A percentile compares a stretch with the other conserved stretches of the same genome.
Conservation (phyloP, 192 early-diverging fungal species). For the Radiomyces spectabilis region DNA sequence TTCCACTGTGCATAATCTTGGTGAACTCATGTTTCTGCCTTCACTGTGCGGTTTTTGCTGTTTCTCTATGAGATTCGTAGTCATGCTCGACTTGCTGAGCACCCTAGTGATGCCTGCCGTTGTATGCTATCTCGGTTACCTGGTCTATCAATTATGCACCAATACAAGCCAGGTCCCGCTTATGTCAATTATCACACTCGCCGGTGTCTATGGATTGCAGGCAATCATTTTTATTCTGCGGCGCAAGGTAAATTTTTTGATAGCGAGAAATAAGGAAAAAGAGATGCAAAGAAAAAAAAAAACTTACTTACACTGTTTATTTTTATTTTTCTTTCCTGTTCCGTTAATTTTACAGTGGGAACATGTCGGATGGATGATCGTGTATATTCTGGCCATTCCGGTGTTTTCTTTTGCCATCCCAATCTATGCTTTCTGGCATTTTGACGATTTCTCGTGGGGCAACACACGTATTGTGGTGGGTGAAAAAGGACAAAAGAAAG, state of each 20-base stretch:
- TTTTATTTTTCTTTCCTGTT: no score
- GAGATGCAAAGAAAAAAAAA: no score
- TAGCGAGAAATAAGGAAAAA: no score
- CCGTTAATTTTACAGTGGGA: no score
- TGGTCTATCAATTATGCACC: constrained; percentile 57
- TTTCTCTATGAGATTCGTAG: constrained; percentile 95
- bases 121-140: constrained; percentile 80
- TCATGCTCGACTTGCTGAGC: constrained; percentile 89
- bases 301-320: no score
- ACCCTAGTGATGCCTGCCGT: constrained; percentile 92
- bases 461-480: constrained; percentile 86
- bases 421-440: constrained; percentile 96
- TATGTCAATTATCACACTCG: constrained; percentile 80
- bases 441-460: constrained; percentile 98
- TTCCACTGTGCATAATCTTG: constrained; percentile 97
- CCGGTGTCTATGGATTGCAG: constrained; percentile 84
- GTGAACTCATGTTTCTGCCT: constrained; percentile 87
- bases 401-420: constrained; percentile 91
- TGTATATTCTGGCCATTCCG: constrained; percentile 86
- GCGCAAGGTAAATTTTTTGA: no score
- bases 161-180: constrained; percentile 63
- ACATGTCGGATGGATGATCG: constrained; percentile 75
- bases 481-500: constrained; percentile 11
- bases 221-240: constrained; percentile 75
- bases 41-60: constrained; percentile 96